phyloP scores from a whole-genome alignment of 345 rosid species.

The Dimocarpus longan region DNA sequence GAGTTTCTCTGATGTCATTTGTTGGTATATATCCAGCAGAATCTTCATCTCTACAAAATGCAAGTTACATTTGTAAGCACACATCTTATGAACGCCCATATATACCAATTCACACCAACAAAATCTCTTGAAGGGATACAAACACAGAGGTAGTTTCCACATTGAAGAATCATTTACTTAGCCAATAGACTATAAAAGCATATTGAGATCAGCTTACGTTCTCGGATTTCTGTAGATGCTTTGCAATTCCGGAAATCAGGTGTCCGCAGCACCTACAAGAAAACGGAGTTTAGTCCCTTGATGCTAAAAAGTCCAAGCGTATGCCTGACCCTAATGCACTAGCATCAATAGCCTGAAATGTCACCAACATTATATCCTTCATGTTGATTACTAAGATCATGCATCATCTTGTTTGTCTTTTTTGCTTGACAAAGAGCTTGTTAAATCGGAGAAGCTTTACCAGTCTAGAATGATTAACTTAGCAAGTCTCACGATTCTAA shows the following conservation, averaged over 20 bases:
- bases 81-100: background rate
- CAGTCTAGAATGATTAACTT: background rate
- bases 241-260: constrained; percentile 66
- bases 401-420: background rate
- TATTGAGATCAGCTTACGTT: constrained; percentile 48
- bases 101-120: background rate
- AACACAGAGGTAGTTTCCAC: background rate
- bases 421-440: background rate
- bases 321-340: background rate
- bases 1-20: constrained; percentile 49
- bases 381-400: background rate
- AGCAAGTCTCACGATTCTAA: background rate
- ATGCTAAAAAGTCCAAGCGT: background rate
- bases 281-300: constrained; percentile 15
- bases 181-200: constrained; percentile 9
- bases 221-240: constrained; percentile 68
- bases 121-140: background rate
- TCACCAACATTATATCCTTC: background rate
- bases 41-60: constrained; percentile 62
- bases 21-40: constrained; percentile 56
- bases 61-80: background rate
- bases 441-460: background rate
- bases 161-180: background rate
- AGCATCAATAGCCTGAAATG: background rate
- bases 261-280: constrained; percentile 57